Base-by-base conservation (phyloP, 2,329 filamentous ascomycete species). In the Curvularia verruculosa region DNA sequence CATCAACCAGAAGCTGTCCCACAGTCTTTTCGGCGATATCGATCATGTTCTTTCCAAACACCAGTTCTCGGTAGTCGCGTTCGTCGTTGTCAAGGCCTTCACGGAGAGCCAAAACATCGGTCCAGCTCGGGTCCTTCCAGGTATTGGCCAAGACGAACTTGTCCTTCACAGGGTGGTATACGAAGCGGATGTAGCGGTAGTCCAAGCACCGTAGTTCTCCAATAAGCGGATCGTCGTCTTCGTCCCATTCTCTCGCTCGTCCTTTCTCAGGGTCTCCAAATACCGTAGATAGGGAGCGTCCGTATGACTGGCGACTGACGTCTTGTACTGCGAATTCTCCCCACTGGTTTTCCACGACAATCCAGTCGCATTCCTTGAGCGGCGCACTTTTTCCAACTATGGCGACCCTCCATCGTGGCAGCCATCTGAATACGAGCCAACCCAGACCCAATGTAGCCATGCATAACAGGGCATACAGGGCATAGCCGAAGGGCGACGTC, bases 281-380 rank as follows among this genome's bases (percentile, higher is more conserved):
- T 0, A 89, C 82, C 0, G 85, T 86, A 2, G 86, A 89, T 39
- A 89, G 76, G n/a, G 84, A 81, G 55, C 85, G 83, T 7, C 83
- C 86, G 70, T 89, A 89, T 8, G 73, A 74, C 63, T 86, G 79
- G 45, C 75, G 80, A 56, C 83, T 82, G 12, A 98, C 83, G 48
- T 87, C 72, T 69, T 96, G 85, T n/a, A 95, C 85, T 12, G 84
- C 83, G 75, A 98, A 90, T 76, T 98, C 94, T 48, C 90, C 90
- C 94, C 95, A 98, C 83, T 98, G 92, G 70, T 99, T 97, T 84
- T 97, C 95, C 62, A 98, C 85, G 26, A 96, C 93, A 41, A 96
- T 89, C 95, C 96, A 99, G 58, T 90, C 84, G 69, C 91, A 95
- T 52, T 90, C 85, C 52, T 84, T 83, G 28, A 99, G 80, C 2